These are phyloP conservation scores for Cucurbita moschata DNA, from an alignment of 306 rosid genomes.

Conservation along the genomic window DNA sequence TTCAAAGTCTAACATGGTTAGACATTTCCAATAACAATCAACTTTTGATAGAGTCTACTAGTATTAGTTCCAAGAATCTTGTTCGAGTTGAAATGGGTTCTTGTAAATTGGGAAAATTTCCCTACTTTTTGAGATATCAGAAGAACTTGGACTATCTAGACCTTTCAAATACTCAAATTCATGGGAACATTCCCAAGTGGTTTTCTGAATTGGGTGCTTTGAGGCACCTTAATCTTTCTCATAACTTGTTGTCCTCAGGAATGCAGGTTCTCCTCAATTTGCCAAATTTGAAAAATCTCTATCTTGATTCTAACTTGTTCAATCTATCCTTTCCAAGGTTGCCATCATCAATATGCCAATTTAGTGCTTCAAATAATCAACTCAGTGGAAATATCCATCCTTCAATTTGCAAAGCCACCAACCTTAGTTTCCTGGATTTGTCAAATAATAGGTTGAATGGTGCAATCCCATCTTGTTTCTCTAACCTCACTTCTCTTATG, in stretches of 20 bases:
- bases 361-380: conserved; percentile 15
- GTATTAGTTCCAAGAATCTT: background rate
- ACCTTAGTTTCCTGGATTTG: background rate
- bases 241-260: background rate
- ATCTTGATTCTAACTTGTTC: conserved; percentile 16
- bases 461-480: conserved; percentile 13
- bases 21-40: background rate
- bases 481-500: background rate
- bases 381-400: conserved; percentile 8
- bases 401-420: background rate
- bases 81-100: background rate
- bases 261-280: background rate
- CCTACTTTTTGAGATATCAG: background rate
- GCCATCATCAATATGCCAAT: rapidly evolving
- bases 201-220: background rate
- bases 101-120: conserved; percentile 7
- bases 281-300: rapidly evolving
- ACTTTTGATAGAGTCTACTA: background rate
- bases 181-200: conserved; percentile 15
- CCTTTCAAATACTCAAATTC: conserved; percentile 14
- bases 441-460: conserved; percentile 11
- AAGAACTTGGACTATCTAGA: background rate
- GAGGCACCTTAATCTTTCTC: background rate
- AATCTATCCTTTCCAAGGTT: conserved; percentile 8
- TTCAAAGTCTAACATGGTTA: background rate